phyloP scores from a whole-genome alignment of 1,139 yeast genomes.

The Pichia inconspicua region DNA sequence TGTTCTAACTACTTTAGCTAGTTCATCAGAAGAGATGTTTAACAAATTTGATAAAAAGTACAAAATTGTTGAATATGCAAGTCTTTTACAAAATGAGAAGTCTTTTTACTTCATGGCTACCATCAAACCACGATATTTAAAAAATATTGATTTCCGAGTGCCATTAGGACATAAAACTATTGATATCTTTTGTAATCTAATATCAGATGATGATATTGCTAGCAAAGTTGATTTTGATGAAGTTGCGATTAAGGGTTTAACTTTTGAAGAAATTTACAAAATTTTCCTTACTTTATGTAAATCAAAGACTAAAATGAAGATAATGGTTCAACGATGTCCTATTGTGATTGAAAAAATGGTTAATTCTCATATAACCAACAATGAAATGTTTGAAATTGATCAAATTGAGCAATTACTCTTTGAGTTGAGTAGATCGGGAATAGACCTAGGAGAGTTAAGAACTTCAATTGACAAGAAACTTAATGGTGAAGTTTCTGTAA shows the following conservation, averaged over 20 bases:
- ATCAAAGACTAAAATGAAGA: constrained; percentile 9
- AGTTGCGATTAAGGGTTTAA: neutral
- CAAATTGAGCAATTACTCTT: constrained; percentile 1
- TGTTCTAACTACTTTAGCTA: neutral
- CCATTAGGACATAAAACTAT: neutral
- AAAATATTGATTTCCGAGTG: constrained; percentile 1
- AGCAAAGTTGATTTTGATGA: neutral
- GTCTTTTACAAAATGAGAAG: constrained; percentile 10
- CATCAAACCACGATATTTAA: constrained; percentile 18
- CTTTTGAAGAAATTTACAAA: constrained; percentile 15
- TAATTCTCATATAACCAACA: constrained; percentile 10
- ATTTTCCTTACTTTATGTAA: constrained; percentile 15
- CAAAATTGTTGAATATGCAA: constrained; percentile 17
- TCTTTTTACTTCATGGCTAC: constrained; percentile 18
- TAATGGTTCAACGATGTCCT: constrained; percentile 19
- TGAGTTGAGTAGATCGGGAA: neutral
- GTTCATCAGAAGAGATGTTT: neutral
- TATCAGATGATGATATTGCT: constrained; percentile 5
- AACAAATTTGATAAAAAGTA: constrained; percentile 13
- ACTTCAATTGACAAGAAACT: neutral
- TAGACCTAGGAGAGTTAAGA: neutral
- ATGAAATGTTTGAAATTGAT: neutral
- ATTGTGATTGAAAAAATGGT: constrained; percentile 18
- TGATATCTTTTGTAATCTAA: constrained; percentile 7
- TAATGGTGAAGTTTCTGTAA: neutral